Evolutionary conservation across 176 grass and related monocot species (phyloP), one percentile per base, ranked within the genome.

Genomic region (Oryza officinalis): DNA sequence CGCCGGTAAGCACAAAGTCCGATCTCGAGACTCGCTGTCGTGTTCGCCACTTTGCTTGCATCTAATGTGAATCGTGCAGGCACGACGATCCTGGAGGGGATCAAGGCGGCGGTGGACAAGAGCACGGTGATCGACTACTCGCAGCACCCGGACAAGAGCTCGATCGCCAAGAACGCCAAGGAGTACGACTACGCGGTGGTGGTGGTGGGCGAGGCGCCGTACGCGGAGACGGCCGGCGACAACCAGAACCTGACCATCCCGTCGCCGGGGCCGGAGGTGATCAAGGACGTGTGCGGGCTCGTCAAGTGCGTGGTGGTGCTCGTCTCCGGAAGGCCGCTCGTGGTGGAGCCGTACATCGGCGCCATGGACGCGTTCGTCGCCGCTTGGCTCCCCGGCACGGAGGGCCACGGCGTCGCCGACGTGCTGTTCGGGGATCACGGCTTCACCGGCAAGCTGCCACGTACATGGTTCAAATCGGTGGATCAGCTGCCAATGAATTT

Each of bases 391-490:
- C 94, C 94, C 0, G 94, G 92, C 0, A 90, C 87, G 7, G 94
- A 97, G 83, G 94, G 90, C 2, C 90, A 94, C 60, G 94, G 94
- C 66, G 83, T 97, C 40, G 81, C 90, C 43, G 94, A 94, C 69
- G 83, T 97, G 43, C 87, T 97, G 20, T 97, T 92, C 44, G 94
- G 94, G 0, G 92, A 97, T 79, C 89, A 94, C 37, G 92, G 86
- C 1, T 97, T 97, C 77, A 81, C 86, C 0, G 92, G 94, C 15
- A 97, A 94, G 73, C 88, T 92, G 65, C 86, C 90, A 0, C n/a
- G 92, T 37, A 97, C 92, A 23, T 97, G 94, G 94, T 94, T 97
- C 92, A 97, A 89, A 76, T 85, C 90, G 0, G 92, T 97, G 11
- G 86, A 92, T 50, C 94, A 97, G 81, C 90, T 97, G 57, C 94